These are phyloP conservation scores for Arthrobotrys conoides DNA, from an alignment of 2,329 filamentous ascomycete species.

Conservation along the genomic window DNA sequence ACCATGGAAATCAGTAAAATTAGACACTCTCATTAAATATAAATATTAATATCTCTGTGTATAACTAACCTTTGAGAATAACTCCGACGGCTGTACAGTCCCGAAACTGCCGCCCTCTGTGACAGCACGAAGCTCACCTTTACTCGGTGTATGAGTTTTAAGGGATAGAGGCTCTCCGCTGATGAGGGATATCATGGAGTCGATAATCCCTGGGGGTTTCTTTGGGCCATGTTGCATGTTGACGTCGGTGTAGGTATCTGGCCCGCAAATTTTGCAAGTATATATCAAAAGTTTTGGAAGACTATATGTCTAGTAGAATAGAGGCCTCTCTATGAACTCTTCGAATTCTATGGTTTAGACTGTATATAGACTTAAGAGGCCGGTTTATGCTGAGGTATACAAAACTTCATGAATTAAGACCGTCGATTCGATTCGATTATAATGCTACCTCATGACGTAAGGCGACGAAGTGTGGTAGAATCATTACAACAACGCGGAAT, in stretches of 20 bases:
- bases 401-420: too few species aligned
- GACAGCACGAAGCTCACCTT: constrained; percentile 7
- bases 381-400: too few species aligned
- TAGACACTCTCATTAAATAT: too few species aligned
- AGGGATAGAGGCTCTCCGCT: background rate
- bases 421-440: too few species aligned
- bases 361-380: too few species aligned
- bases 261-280: too few species aligned
- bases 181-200: background rate
- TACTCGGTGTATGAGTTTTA: background rate
- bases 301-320: too few species aligned
- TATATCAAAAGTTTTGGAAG: too few species aligned
- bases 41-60: too few species aligned
- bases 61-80: constrained; percentile 51
- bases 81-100: constrained; percentile 7
- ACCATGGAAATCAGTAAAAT: background rate
- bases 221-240: background rate
- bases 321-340: too few species aligned
- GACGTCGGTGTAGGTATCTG: background rate
- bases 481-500: background rate
- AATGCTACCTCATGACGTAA: constrained; percentile 9
- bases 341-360: too few species aligned
- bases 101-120: constrained; percentile 6
- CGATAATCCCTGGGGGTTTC: background rate
- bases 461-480: background rate